phyloP scores from a whole-genome alignment of 139 green algal genomes.

The Chlamydomonas asymmetrica region DNA sequence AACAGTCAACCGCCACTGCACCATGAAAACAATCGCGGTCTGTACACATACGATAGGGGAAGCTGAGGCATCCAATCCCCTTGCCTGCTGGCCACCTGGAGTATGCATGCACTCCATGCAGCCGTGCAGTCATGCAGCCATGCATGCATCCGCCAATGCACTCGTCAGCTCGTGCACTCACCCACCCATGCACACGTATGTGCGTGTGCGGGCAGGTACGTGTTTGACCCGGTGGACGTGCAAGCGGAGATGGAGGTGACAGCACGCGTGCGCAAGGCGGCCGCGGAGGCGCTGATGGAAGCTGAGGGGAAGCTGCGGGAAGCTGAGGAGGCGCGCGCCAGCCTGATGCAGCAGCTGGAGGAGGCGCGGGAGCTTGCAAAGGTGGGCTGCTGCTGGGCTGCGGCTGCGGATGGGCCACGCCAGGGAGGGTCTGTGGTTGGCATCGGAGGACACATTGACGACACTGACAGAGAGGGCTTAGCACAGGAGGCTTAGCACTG shows the following conservation, averaged over 20 bases:
- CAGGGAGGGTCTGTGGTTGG: no score
- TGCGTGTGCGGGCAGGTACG: no score
- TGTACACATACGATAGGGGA: no score
- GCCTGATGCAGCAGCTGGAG: slow-evolving; percentile 44
- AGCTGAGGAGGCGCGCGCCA: slow-evolving; percentile 40
- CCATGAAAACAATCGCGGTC: no score
- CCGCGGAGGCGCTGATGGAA: slow-evolving; percentile 49
- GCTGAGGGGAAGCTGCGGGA: slow-evolving; percentile 40
- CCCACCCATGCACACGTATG: no score
- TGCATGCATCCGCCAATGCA: background rate
- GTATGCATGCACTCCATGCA: background rate
- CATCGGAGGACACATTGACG: background rate
- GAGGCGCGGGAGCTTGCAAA: slow-evolving; percentile 31
- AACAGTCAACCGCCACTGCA: no score
- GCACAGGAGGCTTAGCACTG: no score
- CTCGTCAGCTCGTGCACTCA: no score
- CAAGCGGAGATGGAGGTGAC: slow-evolving; percentile 50
- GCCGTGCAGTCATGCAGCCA: background rate
- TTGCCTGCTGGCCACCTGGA: no score
- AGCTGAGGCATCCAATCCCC: no score
- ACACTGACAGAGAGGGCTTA: no score
- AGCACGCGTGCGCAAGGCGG: slow-evolving; percentile 34
- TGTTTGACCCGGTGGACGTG: slow-evolving; percentile 46
- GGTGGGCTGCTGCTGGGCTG: background rate
- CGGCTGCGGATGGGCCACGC: no score